Percentiles rank a stretch among this genome's conserved stretches.
These are phyloP conservation scores for Neonectria faginata DNA, from an alignment of 2,329 filamentous ascomycete genomes.

Conservation along the genomic window DNA sequence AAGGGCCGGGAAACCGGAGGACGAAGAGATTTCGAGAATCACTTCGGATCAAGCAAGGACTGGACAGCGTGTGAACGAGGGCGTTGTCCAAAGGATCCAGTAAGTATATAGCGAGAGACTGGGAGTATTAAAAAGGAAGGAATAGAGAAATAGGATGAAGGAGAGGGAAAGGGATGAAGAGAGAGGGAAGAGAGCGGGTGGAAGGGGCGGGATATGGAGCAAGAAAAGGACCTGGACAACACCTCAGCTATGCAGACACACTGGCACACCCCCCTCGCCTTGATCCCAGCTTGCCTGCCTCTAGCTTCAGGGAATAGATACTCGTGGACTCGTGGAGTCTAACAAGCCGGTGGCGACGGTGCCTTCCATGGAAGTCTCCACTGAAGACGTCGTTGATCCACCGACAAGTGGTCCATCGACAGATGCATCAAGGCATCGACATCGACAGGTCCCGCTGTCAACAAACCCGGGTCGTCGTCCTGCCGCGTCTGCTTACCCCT, in stretches of 20 bases:
- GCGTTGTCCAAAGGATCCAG: conserved; percentile 23
- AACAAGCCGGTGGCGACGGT: conserved; percentile 24
- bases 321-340: neutral
- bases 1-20: conserved; percentile 14
- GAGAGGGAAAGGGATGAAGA: conserved; percentile 6
- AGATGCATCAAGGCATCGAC: conserved; percentile 21
- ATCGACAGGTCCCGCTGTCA: neutral
- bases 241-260: conserved; percentile 34
- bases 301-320: conserved; percentile 27
- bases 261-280: conserved; percentile 19
- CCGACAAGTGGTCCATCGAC: conserved; percentile 18
- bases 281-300: conserved; percentile 18
- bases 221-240: conserved; percentile 27
- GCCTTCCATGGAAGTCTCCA: conserved; percentile 27
- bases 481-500: neutral
- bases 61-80: conserved; percentile 31
- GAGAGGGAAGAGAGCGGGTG: conserved; percentile 22
- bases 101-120: conserved; percentile 12
- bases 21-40: conserved; percentile 10
- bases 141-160: conserved; percentile 2
- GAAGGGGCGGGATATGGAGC: conserved; percentile 8
- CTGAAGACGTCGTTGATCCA: conserved; percentile 10
- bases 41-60: conserved; percentile 1
- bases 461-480: conserved; percentile 11
- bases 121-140: conserved; percentile 5